These are phyloP conservation scores for Cairneyella variabilis DNA, from an alignment of 495 filamentous ascomycete species.

Conservation along the genomic window DNA sequence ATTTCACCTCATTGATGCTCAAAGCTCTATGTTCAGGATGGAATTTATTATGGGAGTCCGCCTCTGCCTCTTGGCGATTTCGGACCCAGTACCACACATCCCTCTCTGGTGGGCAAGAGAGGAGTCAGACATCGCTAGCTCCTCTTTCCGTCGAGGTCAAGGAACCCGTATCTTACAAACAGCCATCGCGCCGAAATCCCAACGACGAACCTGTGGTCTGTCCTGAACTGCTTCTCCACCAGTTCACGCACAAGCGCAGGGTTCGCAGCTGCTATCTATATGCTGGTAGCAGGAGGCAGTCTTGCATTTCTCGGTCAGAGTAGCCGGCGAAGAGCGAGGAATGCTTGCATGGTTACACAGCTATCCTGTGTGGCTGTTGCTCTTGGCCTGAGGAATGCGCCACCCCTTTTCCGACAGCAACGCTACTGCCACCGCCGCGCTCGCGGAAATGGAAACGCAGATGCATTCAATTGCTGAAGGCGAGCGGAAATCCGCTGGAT, in stretches of 20 bases:
- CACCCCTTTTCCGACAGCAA: too few species aligned
- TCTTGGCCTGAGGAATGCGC: slow-evolving; percentile 16
- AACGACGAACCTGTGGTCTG: neutral
- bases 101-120: neutral
- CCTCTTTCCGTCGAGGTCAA: slow-evolving; percentile 22
- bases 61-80: neutral
- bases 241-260: slow-evolving; percentile 20
- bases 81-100: slow-evolving; percentile 7
- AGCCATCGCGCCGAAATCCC: neutral
- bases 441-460: too few species aligned
- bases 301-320: slow-evolving; percentile 3
- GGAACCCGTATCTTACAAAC: too few species aligned
- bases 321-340: slow-evolving; percentile 13
- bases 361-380: slow-evolving; percentile 5
- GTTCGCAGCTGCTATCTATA: slow-evolving; percentile 15
- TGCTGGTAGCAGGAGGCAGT: slow-evolving; percentile 5
- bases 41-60: neutral
- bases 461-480: too few species aligned
- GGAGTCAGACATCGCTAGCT: too few species aligned
- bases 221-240: slow-evolving; percentile 14
- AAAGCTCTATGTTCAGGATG: too few species aligned
- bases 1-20: too few species aligned
- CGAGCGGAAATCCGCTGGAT: too few species aligned
- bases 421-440: too few species aligned
- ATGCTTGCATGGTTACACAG: slow-evolving; percentile 14